Conservation (phyloP, 164 flowering plant genomes). For the Dillenia suffruticosa region DNA sequence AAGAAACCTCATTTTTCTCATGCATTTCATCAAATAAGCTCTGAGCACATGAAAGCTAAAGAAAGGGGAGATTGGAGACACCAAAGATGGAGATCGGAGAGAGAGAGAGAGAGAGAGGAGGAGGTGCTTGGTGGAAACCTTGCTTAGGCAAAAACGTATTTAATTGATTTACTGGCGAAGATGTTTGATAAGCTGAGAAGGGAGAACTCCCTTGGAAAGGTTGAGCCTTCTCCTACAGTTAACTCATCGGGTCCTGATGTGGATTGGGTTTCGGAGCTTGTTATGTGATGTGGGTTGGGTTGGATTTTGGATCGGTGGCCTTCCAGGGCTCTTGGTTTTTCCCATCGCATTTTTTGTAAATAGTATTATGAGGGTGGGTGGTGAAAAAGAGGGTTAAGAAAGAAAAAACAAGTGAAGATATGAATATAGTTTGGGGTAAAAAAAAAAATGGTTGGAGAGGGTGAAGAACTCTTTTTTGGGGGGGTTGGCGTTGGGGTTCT, state of each 20-base stretch:
- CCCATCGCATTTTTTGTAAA: not conserved
- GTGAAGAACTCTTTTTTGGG: no score
- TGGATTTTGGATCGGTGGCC: no score
- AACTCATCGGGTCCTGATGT: constrained; percentile 13
- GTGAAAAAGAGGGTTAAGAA: not conserved
- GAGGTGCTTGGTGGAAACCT: not conserved
- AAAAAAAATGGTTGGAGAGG: no score
- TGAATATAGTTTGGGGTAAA: no score
- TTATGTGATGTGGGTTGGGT: constrained; percentile 10
- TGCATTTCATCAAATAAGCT: no score
- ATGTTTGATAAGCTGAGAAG: constrained; percentile 61
- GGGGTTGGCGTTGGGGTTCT: no score
- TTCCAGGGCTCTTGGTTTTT: not conserved
- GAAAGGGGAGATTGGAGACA: not conserved
- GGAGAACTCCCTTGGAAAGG: constrained; percentile 43
- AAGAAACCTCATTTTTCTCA: no score
- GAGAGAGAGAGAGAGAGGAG: constrained; percentile 1
- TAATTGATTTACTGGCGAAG: constrained; percentile 37
- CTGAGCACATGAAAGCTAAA: no score
- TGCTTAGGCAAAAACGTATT: no score
- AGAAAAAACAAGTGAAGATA: no score
- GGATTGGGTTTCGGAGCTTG: constrained; percentile 26
- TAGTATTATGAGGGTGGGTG: no score
- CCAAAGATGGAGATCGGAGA: constrained; percentile 7
- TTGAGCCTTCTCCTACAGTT: constrained; percentile 9